Percentiles rank a stretch among this genome's conserved stretches.
These are phyloP conservation scores for Apiotrichum gamsii DNA, from an alignment of 1,284 basidiomycete genomes.

Conservation along the genomic window DNA sequence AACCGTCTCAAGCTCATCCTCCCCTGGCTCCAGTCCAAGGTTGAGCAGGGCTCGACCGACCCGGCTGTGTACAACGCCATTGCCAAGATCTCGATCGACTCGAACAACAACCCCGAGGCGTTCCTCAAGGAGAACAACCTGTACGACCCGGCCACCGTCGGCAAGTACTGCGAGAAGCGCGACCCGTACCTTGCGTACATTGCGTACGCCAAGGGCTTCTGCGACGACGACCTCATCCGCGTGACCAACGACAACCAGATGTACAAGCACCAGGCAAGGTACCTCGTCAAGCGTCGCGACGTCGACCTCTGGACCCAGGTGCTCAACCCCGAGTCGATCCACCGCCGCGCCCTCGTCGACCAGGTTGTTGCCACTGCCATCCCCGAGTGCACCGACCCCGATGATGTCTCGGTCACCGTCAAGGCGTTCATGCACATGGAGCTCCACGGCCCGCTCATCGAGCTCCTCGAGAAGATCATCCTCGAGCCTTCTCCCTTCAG, in stretches of 20 bases:
- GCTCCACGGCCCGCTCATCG: conserved; percentile 94
- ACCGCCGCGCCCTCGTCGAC: conserved; percentile 90
- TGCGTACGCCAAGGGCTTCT: conserved; percentile 98
- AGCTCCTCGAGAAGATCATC: conserved; percentile 97
- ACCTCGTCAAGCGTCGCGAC: conserved; percentile 93
- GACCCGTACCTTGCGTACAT: conserved; percentile 99
- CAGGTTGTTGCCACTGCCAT: conserved; percentile 93
- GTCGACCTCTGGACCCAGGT: conserved; percentile 97
- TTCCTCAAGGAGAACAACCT: conserved; percentile 97
- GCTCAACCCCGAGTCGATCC: conserved; percentile 78
- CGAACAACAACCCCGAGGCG: conserved; percentile 94
- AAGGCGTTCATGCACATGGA: conserved; percentile 98
- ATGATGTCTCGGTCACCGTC: conserved; percentile 97
- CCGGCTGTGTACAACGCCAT: conserved; percentile 91
- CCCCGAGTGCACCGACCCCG: conserved; percentile 95
- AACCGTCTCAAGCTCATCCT: conserved; percentile 95
- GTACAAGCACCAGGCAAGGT: conserved; percentile 99
- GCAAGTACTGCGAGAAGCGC: conserved; percentile 98
- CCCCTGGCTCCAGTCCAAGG: conserved; percentile 91
- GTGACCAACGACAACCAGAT: conserved; percentile 99
- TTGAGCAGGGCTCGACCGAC: conserved; percentile 88
- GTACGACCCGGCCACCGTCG: conserved; percentile 93
- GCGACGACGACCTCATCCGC: conserved; percentile 92
- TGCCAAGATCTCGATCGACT: conserved; percentile 98
- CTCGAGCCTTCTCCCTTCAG: conserved; percentile 95